These are phyloP conservation scores for Globisporangium emineosum DNA, from an alignment of 352 stramenopile species.

Conservation along the genomic window DNA sequence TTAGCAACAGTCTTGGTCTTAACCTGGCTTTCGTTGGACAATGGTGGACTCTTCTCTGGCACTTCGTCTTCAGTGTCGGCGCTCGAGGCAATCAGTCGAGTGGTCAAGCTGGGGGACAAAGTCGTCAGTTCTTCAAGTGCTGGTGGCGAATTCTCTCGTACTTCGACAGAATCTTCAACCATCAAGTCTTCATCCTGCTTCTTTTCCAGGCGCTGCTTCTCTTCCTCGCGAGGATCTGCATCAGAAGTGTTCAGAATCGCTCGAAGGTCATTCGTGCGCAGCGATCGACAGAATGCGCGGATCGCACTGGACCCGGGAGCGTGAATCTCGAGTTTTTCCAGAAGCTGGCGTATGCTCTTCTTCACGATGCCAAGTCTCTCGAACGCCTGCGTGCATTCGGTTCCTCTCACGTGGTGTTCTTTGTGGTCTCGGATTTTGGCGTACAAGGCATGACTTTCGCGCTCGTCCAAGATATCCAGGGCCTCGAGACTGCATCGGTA, in stretches of 20 bases:
- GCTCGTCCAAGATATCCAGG: conserved; percentile 65
- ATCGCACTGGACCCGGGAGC: conserved; percentile 46
- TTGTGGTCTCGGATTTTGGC: conserved; percentile 25
- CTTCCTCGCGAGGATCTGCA: background rate
- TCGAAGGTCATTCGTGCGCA: conserved; percentile 39
- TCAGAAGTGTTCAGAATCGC: conserved; percentile 18
- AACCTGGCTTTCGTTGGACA: background rate
- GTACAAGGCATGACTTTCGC: conserved; percentile 53
- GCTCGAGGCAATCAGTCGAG: background rate
- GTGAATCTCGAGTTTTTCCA: conserved; percentile 52
- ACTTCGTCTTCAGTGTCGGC: background rate
- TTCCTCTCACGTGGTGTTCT: conserved; percentile 24
- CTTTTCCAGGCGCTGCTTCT: background rate
- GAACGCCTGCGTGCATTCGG: conserved; percentile 43
- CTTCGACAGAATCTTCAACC: background rate
- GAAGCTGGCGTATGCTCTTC: conserved; percentile 51
- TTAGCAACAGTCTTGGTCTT: background rate
- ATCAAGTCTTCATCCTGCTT: background rate
- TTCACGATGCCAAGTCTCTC: conserved; percentile 51
- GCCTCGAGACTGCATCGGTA: conserved; percentile 65
- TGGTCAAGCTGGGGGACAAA: background rate
- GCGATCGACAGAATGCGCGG: conserved; percentile 39
- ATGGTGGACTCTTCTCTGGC: background rate
- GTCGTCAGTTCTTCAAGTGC: background rate
- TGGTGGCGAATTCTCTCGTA: background rate